phyloP scores from a whole-genome alignment of 1,284 basidiomycete species.

The Gomphus sp. region DNA sequence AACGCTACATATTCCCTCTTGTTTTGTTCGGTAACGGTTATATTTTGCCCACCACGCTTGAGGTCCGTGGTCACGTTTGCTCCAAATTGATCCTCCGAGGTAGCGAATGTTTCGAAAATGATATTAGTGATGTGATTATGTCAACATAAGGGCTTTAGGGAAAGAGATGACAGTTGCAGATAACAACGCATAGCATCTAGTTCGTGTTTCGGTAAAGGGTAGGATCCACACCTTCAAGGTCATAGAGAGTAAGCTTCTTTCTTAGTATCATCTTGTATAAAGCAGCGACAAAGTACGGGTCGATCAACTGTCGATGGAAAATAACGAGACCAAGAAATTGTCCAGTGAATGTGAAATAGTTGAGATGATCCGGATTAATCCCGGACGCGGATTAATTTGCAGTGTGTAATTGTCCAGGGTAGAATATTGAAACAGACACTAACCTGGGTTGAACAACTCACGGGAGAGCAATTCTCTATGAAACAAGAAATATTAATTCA shows the following conservation, averaged over 20 bases:
- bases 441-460: slow-evolving; percentile 98
- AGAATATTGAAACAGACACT: slow-evolving; percentile 98
- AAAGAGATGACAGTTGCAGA: not conserved
- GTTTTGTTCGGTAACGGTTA: slow-evolving; percentile 92
- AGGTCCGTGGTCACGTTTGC: slow-evolving; percentile 93
- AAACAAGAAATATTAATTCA: not conserved
- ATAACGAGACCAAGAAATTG: slow-evolving; percentile 90
- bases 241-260: slow-evolving; percentile 79
- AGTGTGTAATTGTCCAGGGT: slow-evolving; percentile 99
- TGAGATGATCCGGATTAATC: slow-evolving; percentile 97
- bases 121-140: slow-evolving; percentile 94
- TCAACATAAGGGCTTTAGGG: slow-evolving; percentile 27
- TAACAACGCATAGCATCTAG: slow-evolving; percentile 85
- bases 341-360: slow-evolving; percentile 99
- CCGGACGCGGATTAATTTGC: slow-evolving; percentile 95
- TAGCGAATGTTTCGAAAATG: slow-evolving; percentile 91
- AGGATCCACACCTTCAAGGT: slow-evolving; percentile 86
- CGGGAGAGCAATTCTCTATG: slow-evolving; percentile 93
- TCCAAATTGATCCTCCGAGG: slow-evolving; percentile 95
- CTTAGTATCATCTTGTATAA: slow-evolving; percentile 99
- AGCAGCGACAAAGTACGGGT: slow-evolving; percentile 97
- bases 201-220: slow-evolving; percentile 86
- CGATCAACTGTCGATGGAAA: slow-evolving; percentile 97
- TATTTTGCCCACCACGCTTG: slow-evolving; percentile 76
- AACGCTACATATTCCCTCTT: slow-evolving; percentile 97